Base-by-base conservation (phyloP, 331 rosid genomes). In the Saraca asoca region DNA sequence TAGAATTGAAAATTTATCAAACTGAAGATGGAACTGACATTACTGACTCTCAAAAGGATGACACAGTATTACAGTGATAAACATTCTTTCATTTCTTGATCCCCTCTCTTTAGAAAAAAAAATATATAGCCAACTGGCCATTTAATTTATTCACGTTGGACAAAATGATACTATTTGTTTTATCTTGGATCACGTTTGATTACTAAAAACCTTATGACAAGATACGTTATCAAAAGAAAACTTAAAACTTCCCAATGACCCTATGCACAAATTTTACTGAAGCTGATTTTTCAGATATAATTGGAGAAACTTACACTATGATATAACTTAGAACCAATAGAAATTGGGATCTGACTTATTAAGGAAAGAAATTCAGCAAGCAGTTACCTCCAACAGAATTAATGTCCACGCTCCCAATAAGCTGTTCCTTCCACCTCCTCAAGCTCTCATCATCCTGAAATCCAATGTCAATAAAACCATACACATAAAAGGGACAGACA, bases 401-500 rank as follows among this genome's bases (percentile, higher is more conserved):
- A n/a, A 94, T 72, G 63, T 94, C 97, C 48, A 94, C 96, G 75
- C 85, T 79, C 79, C 97, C 99, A 77, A 94, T 96, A 80, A 94
- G 97, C 81, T 94, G 99, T 66, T 94, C 97, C 84, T 90, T 94
- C 99, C 99, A 94, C 78, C 89, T 85, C 82, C 95, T 80, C 66
- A 94, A 74, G 83, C 99, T 94, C 78, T 90, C 97, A 51, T 94
- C 97, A 75, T 94, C 97, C 97, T 90, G 70, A 70, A 43, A 12
- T 60, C 51, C 53, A 82, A 68, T 75, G 6, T 51, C 34, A 53
- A n/a, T 24, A 66, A 16, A 24, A 29, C 57, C 49, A 72, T 20
- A 52, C 0, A 62, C 42, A 74, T 2, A 16, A 58, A 60, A 51
- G 63, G 33, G 71, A 39, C 3, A 16, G 10, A 59, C 39, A 38